These are phyloP conservation scores for Linnemannia schmuckeri DNA, from an alignment of 192 early-diverging fungal genomes.

Conservation along the genomic window DNA sequence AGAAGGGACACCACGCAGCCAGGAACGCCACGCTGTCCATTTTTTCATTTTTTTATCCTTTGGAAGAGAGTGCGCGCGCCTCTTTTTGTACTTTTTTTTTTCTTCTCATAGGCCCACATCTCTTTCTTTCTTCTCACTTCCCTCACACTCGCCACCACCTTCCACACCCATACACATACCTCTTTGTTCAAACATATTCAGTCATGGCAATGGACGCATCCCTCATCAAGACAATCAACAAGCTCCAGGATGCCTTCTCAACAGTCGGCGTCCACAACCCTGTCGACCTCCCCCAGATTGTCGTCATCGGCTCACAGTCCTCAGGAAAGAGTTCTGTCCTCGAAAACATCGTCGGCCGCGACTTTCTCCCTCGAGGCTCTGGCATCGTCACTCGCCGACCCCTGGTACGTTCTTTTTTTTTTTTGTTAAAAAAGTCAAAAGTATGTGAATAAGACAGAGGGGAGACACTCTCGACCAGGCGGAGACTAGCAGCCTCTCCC, in stretches of 20 bases:
- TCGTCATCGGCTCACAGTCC: constrained; percentile 88
- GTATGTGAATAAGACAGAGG: background rate
- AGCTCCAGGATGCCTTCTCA: constrained; percentile 89
- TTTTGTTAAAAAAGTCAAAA: background rate
- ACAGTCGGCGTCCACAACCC: constrained; percentile 93
- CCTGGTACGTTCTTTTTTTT: constrained; percentile 65
- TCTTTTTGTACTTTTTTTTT: background rate
- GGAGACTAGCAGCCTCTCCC: background rate
- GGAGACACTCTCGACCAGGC: background rate
- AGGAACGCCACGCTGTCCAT: background rate
- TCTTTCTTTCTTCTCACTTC: background rate
- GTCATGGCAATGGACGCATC: constrained; percentile 60
- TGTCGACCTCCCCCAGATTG: constrained; percentile 90
- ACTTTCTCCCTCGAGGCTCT: constrained; percentile 97
- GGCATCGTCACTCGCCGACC: constrained; percentile 99
- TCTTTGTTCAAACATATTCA: background rate
- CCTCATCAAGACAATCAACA: constrained; percentile 79
- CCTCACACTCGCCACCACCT: background rate
- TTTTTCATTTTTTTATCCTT: background rate
- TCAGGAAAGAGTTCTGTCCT: constrained; percentile 98
- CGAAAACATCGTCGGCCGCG: constrained; percentile 99
- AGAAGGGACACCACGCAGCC: background rate
- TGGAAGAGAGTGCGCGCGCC: background rate
- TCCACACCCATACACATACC: background rate
- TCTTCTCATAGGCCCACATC: background rate